Evolutionary conservation across 1,284 basidiomycete species (phyloP).

Genomic region (Xerocomus minutiporus): DNA sequence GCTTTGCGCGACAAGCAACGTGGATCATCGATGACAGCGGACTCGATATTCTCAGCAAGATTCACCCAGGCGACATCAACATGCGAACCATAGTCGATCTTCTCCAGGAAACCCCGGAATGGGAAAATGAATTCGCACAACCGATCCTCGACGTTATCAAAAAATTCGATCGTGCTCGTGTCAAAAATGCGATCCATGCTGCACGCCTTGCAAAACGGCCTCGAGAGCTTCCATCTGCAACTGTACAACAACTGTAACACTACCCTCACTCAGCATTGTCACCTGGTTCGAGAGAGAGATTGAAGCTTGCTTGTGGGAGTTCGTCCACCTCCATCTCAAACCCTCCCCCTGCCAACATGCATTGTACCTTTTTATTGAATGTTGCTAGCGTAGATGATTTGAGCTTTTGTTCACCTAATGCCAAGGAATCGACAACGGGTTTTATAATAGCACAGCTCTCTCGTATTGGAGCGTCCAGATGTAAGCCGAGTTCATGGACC

Average conservation of each 20-base stretch:
- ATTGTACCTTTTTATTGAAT: constrained; percentile 23
- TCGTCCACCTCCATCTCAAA: background rate
- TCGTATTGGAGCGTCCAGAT: too few species aligned
- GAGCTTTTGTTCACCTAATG: constrained; percentile 14
- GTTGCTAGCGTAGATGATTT: constrained; percentile 20
- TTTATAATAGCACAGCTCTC: background rate
- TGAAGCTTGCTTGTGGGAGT: too few species aligned
- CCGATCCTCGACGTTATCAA: background rate
- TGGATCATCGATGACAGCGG: background rate
- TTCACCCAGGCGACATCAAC: too few species aligned
- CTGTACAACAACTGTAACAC: too few species aligned
- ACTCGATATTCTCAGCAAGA: background rate
- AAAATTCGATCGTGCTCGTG: background rate
- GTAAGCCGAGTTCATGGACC: constrained; percentile 3
- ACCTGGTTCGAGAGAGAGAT: too few species aligned
- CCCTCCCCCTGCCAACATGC: constrained; percentile 12
- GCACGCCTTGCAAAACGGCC: background rate
- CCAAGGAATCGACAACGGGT: constrained; percentile 8
- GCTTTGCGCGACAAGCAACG: background rate
- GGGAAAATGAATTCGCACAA: background rate
- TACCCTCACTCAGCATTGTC: too few species aligned
- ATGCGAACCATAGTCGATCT: background rate
- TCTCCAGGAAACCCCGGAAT: background rate
- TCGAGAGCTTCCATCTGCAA: background rate
- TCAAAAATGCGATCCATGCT: background rate